phyloP scores from a whole-genome alignment of 768 basidiomycete species.

The Pleurotus platypus region DNA sequence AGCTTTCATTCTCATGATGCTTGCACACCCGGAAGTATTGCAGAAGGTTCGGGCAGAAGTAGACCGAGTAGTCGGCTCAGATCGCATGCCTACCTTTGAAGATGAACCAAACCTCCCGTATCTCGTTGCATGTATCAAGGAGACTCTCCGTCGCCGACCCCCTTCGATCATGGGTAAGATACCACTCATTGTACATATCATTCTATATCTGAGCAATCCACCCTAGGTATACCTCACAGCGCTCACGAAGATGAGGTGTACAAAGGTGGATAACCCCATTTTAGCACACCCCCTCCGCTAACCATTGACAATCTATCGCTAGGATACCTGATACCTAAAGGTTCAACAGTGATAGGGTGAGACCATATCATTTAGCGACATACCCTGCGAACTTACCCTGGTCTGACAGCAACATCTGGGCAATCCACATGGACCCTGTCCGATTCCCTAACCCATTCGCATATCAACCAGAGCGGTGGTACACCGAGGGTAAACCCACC shows the following conservation, averaged over 20 bases:
- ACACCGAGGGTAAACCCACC: constrained; percentile 14
- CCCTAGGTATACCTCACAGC: constrained; percentile 1
- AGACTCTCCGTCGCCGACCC: constrained; percentile 46
- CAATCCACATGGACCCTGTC: constrained; percentile 21
- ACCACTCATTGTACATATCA: neutral
- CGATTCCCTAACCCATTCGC: constrained; percentile 22
- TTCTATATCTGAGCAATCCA: neutral
- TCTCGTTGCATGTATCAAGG: constrained; percentile 38
- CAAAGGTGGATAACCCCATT: neutral
- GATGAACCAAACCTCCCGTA: constrained; percentile 49
- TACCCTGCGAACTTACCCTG: neutral
- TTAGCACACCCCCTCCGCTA: neutral
- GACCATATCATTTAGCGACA: neutral
- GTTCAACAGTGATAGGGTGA: constrained; percentile 5
- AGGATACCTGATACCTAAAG: constrained; percentile 3
- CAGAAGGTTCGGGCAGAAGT: constrained; percentile 52
- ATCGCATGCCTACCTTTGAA: constrained; percentile 32
- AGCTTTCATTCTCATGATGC: constrained; percentile 13
- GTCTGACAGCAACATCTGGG: constrained; percentile 17
- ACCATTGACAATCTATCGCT: neutral
- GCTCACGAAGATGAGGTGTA: constrained; percentile 2
- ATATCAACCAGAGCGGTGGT: constrained; percentile 29
- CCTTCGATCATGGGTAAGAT: constrained; percentile 39
- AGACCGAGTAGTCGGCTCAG: constrained; percentile 34
- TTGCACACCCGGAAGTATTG: constrained; percentile 37